Evolutionary conservation across 306 rosid genomes (phyloP).

Genomic region (Morella rubra): DNA sequence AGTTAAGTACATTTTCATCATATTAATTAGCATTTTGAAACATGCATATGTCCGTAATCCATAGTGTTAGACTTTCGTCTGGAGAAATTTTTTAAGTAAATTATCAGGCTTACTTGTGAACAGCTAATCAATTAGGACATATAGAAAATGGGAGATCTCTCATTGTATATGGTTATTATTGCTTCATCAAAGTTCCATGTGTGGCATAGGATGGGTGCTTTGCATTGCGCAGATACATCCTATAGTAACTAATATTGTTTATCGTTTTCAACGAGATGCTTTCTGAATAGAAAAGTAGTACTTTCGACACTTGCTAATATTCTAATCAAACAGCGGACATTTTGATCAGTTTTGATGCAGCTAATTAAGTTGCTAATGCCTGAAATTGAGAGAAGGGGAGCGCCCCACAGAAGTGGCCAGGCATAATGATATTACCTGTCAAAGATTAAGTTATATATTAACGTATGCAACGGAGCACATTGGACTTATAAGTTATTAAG

Average conservation of each 20-base stretch:
- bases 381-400: conserved; percentile 39
- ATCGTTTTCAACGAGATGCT: neutral
- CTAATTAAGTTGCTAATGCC: conserved; percentile 18
- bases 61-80: neutral
- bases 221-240: no score
- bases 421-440: conserved; percentile 79
- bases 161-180: no score
- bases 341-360: neutral
- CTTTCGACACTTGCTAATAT: neutral
- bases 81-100: no score
- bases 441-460: conserved; percentile 12
- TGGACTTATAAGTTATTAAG: conserved; percentile 37
- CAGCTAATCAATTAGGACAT: no score
- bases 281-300: conserved; percentile 3
- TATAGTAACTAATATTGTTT: neutral
- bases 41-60: neutral
- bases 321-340: neutral
- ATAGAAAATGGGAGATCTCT: no score
- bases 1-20: neutral
- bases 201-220: no score
- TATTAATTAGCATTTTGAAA: neutral
- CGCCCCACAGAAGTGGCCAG: conserved; percentile 57
- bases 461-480: conserved; percentile 28
- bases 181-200: no score
- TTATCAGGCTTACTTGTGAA: no score